phyloP scores from a whole-genome alignment of 129 eudicot genomes.

The Ambrosia trifida region DNA sequence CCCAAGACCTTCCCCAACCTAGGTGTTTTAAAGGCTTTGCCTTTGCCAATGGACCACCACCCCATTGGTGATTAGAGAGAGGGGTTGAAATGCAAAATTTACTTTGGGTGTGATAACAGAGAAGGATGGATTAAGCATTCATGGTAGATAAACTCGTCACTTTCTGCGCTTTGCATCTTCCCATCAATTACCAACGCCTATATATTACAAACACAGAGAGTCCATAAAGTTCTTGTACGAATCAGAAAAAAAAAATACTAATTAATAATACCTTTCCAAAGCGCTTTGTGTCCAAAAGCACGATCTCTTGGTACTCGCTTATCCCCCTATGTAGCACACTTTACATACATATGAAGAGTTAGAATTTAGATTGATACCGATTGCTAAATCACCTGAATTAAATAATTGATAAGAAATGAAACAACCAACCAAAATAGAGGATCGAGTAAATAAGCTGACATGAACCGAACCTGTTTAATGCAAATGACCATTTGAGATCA shows the following conservation, averaged over 20 bases:
- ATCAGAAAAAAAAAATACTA: too few species aligned
- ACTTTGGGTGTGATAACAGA: constrained; percentile 73
- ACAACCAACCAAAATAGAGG: neutral
- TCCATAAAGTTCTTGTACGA: neutral
- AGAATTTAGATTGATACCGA: neutral
- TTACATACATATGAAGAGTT: neutral
- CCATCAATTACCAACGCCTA: constrained; percentile 89
- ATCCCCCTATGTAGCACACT: constrained; percentile 80
- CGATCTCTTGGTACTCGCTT: constrained; percentile 80
- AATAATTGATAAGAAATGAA: neutral
- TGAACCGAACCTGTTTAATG: constrained; percentile 64
- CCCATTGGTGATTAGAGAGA: too few species aligned
- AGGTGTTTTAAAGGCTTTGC: too few species aligned
- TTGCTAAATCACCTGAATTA: neutral
- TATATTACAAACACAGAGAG: neutral
- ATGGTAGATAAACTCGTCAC: constrained; percentile 92
- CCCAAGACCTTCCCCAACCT: too few species aligned
- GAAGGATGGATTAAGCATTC: constrained; percentile 95
- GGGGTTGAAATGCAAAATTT: neutral
- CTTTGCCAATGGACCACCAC: too few species aligned
- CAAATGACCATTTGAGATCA: constrained; percentile 74
- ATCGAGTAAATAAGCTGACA: neutral
- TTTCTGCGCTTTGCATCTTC: constrained; percentile 96
- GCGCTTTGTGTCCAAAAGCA: constrained; percentile 87
- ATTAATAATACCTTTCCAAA: constrained; percentile 68